Evolutionary conservation across 2,329 filamentous ascomycete genomes (phyloP), one percentile per base, ranked within the genome.

Genomic region (Aspergillus flavus): DNA sequence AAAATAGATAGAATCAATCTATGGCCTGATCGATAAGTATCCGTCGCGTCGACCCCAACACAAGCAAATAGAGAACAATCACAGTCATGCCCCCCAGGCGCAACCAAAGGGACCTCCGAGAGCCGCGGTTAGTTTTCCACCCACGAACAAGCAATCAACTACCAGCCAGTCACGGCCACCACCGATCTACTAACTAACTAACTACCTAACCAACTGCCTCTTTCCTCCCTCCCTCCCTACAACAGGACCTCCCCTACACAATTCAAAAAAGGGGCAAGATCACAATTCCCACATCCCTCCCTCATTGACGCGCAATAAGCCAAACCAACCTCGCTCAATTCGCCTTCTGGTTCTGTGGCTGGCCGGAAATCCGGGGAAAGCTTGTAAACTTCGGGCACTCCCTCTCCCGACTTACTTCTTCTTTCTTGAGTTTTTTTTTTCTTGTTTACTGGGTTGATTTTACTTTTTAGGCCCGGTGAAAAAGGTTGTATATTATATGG

Each of bases 51-150:
- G 6, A 21, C 34, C 34, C 2, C 11, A 36, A 14, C 12, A 4
- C 23, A 26, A 23, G 26, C 23, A 46, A 23, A 10, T 19, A 11
- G 45, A 28, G 26, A 36, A 36, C 46, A 16, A 73, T 75, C 74
- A 75, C 73, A 73, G 48, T 52, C 48, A 52, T 50, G n/a, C 23
- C 28, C 23, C 28, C 66, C 66, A 61, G 63, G 66, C 32, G 4
- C 32, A 34, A 11, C 66, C 66, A 61, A 62, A 65, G 68, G 68
- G 68, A 64, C 58, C 68, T 69, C 73, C 73, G 74, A 75, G 65
- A 73, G 68, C 74, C 74, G 74, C 74, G 74, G 74, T 68, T 68
- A 61, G 21, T 50, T 28, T 43, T 58, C n/a, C 7, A 23, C 21
- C 56, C 50, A 57, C 58, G 45, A 48, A 23, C 58, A 56, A 59